Percentiles rank a stretch among this genome's conserved stretches.
phyloP scores from a whole-genome alignment of 176 grass and related monocot species.

The Zizania latifolia region DNA sequence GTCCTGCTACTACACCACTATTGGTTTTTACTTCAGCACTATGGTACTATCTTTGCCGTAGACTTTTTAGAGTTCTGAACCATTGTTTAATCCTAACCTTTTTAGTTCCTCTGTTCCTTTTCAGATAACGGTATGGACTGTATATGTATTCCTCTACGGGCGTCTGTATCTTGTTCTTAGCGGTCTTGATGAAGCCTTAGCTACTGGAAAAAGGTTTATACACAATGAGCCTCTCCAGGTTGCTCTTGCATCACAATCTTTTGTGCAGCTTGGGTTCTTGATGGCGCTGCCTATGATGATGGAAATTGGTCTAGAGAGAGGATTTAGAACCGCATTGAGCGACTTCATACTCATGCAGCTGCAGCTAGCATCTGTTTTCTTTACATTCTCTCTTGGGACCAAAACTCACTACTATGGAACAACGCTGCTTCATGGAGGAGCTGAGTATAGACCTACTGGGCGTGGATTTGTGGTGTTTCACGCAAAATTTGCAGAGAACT shows the following conservation, averaged over 20 bases:
- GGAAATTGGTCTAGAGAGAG: conserved; percentile 96
- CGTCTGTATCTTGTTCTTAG: conserved; percentile 88
- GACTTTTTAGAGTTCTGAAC: conserved; percentile 5
- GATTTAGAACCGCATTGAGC: conserved; percentile 87
- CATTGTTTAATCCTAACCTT: conserved; percentile 13
- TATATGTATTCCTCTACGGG: conserved; percentile 92
- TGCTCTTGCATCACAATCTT: conserved; percentile 83
- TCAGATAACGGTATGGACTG: conserved; percentile 80
- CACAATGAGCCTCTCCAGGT: conserved; percentile 84
- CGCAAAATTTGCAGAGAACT: conserved; percentile 91
- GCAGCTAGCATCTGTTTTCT: conserved; percentile 91
- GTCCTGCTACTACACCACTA: conserved; percentile 90
- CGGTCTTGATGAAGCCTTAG: conserved; percentile 62
- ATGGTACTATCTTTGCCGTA: conserved; percentile 44
- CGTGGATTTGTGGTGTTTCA: conserved; percentile 99
- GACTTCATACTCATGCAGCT: conserved; percentile 97
- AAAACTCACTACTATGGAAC: conserved; percentile 97
- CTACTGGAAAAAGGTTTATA: conserved; percentile 52
- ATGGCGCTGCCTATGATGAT: conserved; percentile 97
- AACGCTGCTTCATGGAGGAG: conserved; percentile 85
- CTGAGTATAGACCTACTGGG: conserved; percentile 84
- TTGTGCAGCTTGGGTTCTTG: conserved; percentile 89
- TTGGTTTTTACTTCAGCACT: conserved; percentile 94
- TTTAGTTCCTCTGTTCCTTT: conserved; percentile 14
- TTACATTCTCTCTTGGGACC: conserved; percentile 88